Conservation (phyloP, 306 rosid species). For the Trichosanthes cucumerina region DNA sequence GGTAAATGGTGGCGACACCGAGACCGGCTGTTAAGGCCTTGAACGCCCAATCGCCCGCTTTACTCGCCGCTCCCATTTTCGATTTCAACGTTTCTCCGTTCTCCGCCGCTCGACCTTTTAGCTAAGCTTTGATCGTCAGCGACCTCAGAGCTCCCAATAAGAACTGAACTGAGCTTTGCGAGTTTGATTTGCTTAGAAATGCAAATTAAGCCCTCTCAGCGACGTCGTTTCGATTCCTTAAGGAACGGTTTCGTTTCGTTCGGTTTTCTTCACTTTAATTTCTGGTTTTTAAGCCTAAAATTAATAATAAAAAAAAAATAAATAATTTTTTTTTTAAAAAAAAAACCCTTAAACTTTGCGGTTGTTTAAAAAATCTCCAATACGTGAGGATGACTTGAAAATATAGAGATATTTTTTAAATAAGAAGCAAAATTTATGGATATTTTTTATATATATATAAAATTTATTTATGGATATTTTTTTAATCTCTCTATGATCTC, state of each 20-base stretch:
- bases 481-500: too few relatives aligned
- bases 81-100: neutral
- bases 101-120: neutral
- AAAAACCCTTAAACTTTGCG: too few relatives aligned
- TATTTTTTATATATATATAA: too few relatives aligned
- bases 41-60: slow-evolving; percentile 65
- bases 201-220: neutral
- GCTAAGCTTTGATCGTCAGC: slow-evolving; percentile 1
- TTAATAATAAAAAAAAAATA: too few relatives aligned
- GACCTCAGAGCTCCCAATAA: neutral
- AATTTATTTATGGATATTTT: too few relatives aligned
- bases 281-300: too few relatives aligned
- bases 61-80: slow-evolving; percentile 55
- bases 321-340: too few relatives aligned
- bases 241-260: neutral
- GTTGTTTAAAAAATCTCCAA: too few relatives aligned
- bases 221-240: neutral
- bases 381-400: too few relatives aligned
- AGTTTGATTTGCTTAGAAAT: neutral
- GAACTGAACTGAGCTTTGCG: neutral
- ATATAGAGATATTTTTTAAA: too few relatives aligned
- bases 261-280: too few relatives aligned
- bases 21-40: slow-evolving; percentile 68
- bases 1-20: slow-evolving; percentile 60
- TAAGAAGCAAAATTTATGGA: too few relatives aligned